phyloP scores from a whole-genome alignment of 2,329 filamentous ascomycete genomes.

The Colletotrichum lini region DNA sequence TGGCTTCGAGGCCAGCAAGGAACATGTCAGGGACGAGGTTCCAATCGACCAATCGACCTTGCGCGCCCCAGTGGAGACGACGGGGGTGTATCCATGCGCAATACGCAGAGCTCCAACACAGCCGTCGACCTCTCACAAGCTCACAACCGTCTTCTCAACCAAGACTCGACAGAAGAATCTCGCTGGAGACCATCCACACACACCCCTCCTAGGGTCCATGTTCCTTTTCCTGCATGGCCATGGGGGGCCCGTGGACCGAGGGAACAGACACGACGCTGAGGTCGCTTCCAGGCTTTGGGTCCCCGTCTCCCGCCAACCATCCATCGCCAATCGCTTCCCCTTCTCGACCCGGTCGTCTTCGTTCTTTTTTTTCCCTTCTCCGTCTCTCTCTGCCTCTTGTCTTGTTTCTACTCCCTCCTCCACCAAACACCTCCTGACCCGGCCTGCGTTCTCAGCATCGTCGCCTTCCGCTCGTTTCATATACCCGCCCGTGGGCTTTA shows the following conservation, averaged over 20 bases:
- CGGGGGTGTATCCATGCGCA: conserved; percentile 1
- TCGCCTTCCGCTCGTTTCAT: conserved; percentile 48
- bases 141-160: background rate
- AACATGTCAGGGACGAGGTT: conserved; percentile 38
- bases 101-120: background rate
- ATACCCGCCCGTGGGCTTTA: conserved; percentile 44
- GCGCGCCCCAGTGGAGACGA: conserved; percentile 30
- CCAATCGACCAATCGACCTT: conserved; percentile 30
- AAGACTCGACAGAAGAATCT: background rate
- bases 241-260: conserved; percentile 31
- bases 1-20: conserved; percentile 18
- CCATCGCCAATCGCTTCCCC: conserved; percentile 43
- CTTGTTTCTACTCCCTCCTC: conserved; percentile 36
- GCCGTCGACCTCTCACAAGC: conserved; percentile 9
- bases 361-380: conserved; percentile 41
- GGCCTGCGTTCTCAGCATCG: conserved; percentile 43
- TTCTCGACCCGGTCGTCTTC: conserved; percentile 40
- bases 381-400: conserved; percentile 31
- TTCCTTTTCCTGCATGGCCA: conserved; percentile 22
- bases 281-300: conserved; percentile 40
- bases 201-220: conserved; percentile 36
- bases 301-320: conserved; percentile 42
- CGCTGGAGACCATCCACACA: conserved; percentile 23
- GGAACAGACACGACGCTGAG: conserved; percentile 33
- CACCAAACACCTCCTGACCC: conserved; percentile 41